Evolutionary conservation across 2,329 filamentous ascomycete species (phyloP).

Genomic region (Hymenoscyphus occultus): DNA sequence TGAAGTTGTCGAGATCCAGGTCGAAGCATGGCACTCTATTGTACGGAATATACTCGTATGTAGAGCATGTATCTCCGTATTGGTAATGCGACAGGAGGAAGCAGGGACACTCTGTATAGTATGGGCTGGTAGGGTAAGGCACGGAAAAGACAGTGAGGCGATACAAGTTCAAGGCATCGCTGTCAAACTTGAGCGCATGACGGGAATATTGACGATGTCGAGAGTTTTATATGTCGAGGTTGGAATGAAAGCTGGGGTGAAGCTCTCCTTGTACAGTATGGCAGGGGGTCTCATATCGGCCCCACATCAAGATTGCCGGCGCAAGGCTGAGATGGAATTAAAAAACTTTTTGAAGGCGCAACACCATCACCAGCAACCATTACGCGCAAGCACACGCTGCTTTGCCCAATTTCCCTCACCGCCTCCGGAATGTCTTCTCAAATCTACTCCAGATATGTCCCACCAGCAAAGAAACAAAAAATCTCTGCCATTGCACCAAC

Average conservation of each 20-base stretch:
- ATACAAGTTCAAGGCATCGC: background rate
- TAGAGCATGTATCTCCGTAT: background rate
- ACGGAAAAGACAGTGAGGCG: background rate
- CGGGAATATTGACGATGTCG: background rate
- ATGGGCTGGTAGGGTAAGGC: background rate
- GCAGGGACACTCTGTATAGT: background rate
- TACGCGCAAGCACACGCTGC: background rate
- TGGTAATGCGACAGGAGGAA: background rate
- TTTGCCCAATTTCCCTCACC: background rate
- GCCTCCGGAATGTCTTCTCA: slow-evolving; percentile 25
- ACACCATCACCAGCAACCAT: background rate
- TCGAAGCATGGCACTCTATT: no score
- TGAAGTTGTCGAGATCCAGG: background rate
- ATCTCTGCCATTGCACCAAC: background rate
- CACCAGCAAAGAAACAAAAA: slow-evolving; percentile 29
- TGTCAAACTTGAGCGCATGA: background rate
- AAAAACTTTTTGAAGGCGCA: background rate
- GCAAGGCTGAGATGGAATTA: background rate
- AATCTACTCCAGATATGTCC: slow-evolving; percentile 35
- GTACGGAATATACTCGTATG: no score
- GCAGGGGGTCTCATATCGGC: background rate
- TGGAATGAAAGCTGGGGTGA: background rate
- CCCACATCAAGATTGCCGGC: background rate
- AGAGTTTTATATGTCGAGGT: background rate
- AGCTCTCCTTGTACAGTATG: background rate